Percentiles rank a stretch among this genome's conserved stretches.
Evolutionary conservation across 345 rosid genomes (phyloP).

Genomic region (Linum lewisii): DNA sequence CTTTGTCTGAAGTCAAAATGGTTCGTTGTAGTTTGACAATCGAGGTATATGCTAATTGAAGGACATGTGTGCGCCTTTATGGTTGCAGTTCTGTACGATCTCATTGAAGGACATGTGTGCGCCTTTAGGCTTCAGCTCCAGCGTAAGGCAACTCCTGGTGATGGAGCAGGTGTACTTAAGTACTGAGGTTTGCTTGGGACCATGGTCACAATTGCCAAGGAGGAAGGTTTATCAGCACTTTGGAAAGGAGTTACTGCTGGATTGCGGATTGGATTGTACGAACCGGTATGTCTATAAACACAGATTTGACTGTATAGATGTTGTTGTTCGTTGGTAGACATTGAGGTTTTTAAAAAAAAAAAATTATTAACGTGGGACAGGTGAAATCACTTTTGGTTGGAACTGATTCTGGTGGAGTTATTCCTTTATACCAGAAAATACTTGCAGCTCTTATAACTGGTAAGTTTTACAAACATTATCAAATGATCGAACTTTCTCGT

Average conservation of each 20-base stretch:
- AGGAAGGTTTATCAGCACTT: conserved; percentile 73
- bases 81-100: conserved; percentile 72
- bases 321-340: not conserved
- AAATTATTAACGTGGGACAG: too few relatives aligned
- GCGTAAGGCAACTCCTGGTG: conserved; percentile 42
- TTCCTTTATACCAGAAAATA: conserved; percentile 74
- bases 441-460: conserved; percentile 90
- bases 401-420: conserved; percentile 62
- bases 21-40: not conserved
- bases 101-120: conserved; percentile 94
- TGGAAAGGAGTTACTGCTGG: conserved; percentile 95
- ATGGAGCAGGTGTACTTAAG: conserved; percentile 45
- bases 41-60: not conserved
- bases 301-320: not conserved
- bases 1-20: not conserved
- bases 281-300: conserved; percentile 54
- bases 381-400: conserved; percentile 84
- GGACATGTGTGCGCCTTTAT: too few relatives aligned
- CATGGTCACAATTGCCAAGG: conserved; percentile 69
- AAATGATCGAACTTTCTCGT: not conserved
- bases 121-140: conserved; percentile 99
- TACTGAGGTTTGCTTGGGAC: conserved; percentile 76
- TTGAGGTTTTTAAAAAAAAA: conserved; percentile 9
- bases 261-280: conserved; percentile 80
- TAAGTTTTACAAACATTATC: conserved; percentile 18